These are phyloP conservation scores for Platismatia glauca DNA, from an alignment of 495 filamentous ascomycete genomes.

Conservation along the genomic window DNA sequence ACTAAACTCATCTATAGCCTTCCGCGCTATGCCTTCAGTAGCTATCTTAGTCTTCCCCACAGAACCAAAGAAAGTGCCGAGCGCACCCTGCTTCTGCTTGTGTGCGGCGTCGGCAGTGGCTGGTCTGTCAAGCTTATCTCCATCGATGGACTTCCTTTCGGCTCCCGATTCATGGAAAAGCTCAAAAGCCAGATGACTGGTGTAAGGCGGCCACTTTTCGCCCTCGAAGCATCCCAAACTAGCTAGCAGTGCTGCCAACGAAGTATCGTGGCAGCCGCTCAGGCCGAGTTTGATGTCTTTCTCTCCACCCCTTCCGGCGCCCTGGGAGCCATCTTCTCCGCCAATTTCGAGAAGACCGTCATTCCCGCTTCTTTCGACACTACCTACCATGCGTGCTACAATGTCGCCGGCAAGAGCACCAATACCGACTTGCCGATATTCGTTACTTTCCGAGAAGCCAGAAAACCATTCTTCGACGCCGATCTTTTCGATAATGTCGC, in stretches of 20 bases:
- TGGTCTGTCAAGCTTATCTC: slow-evolving; percentile 9
- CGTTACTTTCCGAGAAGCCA: slow-evolving; percentile 71
- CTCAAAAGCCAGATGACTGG: slow-evolving; percentile 84
- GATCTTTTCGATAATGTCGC: slow-evolving; percentile 65
- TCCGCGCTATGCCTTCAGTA: slow-evolving; percentile 31
- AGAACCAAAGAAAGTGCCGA: slow-evolving; percentile 20
- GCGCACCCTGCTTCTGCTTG: slow-evolving; percentile 23
- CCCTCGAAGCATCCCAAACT: slow-evolving; percentile 70
- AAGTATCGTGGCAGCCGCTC: slow-evolving; percentile 91
- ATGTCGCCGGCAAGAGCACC: slow-evolving; percentile 78
- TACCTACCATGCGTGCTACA: slow-evolving; percentile 72
- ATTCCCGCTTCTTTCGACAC: slow-evolving; percentile 51
- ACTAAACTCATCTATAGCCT: slow-evolving; percentile 39
- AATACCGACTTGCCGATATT: slow-evolving; percentile 82
- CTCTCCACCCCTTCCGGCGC: slow-evolving; percentile 35
- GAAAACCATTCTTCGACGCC: slow-evolving; percentile 88
- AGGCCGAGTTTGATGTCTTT: slow-evolving; percentile 60
- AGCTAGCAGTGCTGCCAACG: slow-evolving; percentile 67
- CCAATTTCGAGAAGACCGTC: slow-evolving; percentile 46
- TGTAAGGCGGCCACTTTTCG: slow-evolving; percentile 81
- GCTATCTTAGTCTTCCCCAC: slow-evolving; percentile 9
- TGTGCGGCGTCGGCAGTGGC: slow-evolving; percentile 15
- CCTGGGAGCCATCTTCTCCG: slow-evolving; percentile 31
- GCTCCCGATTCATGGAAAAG: slow-evolving; percentile 55
- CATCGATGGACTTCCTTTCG: slow-evolving; percentile 10